phyloP scores from a whole-genome alignment of 331 rosid species.

The Pyrus hybrid region DNA sequence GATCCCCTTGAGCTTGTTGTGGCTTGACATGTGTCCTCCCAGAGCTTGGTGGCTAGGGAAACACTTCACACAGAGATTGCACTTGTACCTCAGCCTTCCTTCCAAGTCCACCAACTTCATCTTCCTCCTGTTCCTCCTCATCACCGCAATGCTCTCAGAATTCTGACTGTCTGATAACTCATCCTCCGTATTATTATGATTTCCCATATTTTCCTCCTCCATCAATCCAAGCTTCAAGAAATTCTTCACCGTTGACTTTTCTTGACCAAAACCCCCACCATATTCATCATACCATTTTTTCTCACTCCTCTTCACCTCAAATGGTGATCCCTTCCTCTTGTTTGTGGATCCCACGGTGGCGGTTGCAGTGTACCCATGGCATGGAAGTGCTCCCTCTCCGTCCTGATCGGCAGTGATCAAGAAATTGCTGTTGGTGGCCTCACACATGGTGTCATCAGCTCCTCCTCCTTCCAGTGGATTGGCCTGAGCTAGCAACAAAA shows the following conservation, averaged over 20 bases:
- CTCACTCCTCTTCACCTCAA: neutral
- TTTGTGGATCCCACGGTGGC: neutral
- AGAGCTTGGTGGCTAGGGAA: slow-evolving; percentile 31
- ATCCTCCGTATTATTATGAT: neutral
- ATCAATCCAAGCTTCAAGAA: neutral
- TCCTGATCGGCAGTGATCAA: neutral
- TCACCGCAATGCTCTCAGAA: neutral
- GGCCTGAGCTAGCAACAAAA: slow-evolving; percentile 28
- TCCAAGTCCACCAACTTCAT: slow-evolving; percentile 17
- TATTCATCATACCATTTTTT: neutral
- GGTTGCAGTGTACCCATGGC: too few relatives aligned
- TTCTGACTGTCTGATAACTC: neutral
- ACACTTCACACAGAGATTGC: slow-evolving; percentile 23
- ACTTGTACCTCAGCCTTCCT: slow-evolving; percentile 4
- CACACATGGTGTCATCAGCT: slow-evolving; percentile 1
- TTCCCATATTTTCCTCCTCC: neutral
- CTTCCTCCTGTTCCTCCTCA: slow-evolving; percentile 10
- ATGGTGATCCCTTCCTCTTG: neutral
- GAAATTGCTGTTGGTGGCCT: slow-evolving; percentile 7
- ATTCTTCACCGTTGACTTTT: neutral
- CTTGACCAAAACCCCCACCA: neutral
- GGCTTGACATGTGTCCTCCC: slow-evolving; percentile 34
- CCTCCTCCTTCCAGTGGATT: slow-evolving; percentile 1
- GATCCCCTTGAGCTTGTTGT: slow-evolving; percentile 13
- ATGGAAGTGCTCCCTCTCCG: too few relatives aligned